phyloP scores from a whole-genome alignment of 805 yeast genomes.

The Pachysolen tannophilus region DNA sequence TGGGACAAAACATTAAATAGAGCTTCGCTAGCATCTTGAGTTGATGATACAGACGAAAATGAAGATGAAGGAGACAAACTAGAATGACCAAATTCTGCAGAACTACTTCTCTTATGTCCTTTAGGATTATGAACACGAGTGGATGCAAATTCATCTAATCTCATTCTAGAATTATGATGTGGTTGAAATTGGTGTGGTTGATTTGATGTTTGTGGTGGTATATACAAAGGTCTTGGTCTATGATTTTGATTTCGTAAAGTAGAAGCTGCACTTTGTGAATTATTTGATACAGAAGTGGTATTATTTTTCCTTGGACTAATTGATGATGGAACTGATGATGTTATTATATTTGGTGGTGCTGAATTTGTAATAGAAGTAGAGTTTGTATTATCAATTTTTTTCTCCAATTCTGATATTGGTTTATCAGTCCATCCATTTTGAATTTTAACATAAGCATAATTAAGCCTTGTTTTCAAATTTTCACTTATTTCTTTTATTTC shows the following conservation, averaged over 20 bases:
- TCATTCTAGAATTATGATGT: slow-evolving; percentile 2
- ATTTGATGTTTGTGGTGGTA: too few species aligned
- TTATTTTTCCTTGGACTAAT: neutral
- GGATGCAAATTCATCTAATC: slow-evolving; percentile 8
- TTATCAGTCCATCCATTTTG: slow-evolving; percentile 20
- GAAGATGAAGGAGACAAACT: too few species aligned
- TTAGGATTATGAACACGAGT: slow-evolving; percentile 2
- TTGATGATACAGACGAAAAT: neutral
- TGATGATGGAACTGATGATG: slow-evolving; percentile 1
- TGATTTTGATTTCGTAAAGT: too few species aligned
- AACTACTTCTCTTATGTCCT: too few species aligned
- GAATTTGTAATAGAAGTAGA: neutral
- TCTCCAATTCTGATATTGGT: slow-evolving; percentile 7
- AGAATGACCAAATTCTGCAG: too few species aligned
- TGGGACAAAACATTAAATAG: slow-evolving; percentile 8
- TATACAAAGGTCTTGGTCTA: slow-evolving; percentile 7
- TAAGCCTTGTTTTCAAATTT: slow-evolving; percentile 26
- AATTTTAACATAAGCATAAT: slow-evolving; percentile 27
- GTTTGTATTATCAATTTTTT: neutral
- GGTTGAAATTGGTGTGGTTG: neutral
- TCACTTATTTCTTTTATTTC: slow-evolving; percentile 28
- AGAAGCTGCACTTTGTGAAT: too few species aligned
- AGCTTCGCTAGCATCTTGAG: slow-evolving; percentile 8
- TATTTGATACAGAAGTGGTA: too few species aligned
- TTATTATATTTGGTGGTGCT: neutral